Evolutionary conservation across 768 basidiomycete genomes (phyloP), one percentile per base, ranked within the genome.

Genomic region (Gelatoporia subvermispora): DNA sequence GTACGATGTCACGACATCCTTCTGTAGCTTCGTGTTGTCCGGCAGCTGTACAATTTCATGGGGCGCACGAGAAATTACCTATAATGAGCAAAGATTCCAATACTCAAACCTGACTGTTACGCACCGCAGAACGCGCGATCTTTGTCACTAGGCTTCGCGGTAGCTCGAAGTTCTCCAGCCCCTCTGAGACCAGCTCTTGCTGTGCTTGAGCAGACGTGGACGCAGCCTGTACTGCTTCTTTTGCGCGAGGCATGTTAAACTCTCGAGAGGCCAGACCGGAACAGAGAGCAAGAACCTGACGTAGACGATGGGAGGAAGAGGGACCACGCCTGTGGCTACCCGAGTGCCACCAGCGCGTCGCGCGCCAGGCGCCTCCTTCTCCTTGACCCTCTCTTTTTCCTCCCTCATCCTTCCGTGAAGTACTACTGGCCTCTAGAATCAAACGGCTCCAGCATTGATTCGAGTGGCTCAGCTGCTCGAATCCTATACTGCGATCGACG

Each of bases 161-260:
- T 2, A 95, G 72, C 60, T 96, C 91, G 63, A 81, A 93, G 66
- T 88, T 88, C 56, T 93, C 89, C 45, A 96, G 89, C 1, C 91
- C 89, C 39, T 88, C 86, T 3, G 87, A 85, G 25, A 85, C 81
- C 4, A 82, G 76, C 35, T 88, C 83, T 59, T 91, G 89, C 58
- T 91, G 89, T 0, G 83, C 77, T 59, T 88, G 80, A 0, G 89
- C 71, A 0, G 75, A 76, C 24, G 74, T 68, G 0, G 68, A 31
- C 13, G 28, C 28, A 7, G 28, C 28, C 13, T 31, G 28, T 31
- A 31, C 64, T 11, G 74, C 59, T 49, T 89, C 84, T 68, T 85
- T 87, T 34, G 38, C 42, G 20, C 85, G 79, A 15, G 86, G 85
- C 86, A 88, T 88, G n/a, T n/a, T n/a, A n/a, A n/a, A n/a, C n/a